Percentiles rank a stretch among this genome's conserved stretches.
Evolutionary conservation across 2,329 filamentous ascomycete genomes (phyloP).

Genomic region (Magnaporthiopsis rhizophila): DNA sequence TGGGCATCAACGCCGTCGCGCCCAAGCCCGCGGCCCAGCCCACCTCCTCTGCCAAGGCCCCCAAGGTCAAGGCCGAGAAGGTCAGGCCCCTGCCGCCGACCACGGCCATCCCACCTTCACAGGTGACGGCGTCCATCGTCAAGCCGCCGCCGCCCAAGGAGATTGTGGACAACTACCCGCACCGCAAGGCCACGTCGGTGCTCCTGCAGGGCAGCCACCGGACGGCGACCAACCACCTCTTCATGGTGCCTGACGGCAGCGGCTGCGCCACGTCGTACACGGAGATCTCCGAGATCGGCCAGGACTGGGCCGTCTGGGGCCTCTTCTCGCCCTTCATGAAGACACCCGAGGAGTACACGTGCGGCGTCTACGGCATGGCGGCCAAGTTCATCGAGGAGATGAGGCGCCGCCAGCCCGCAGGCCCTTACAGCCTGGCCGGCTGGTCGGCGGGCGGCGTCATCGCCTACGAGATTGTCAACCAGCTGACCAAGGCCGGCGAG

Average conservation of each 20-base stretch:
- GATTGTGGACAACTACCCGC: constrained; percentile 35
- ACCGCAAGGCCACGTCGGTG: constrained; percentile 40
- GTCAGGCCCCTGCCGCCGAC: constrained; percentile 22
- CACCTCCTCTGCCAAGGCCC: constrained; percentile 15
- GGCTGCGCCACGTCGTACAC: constrained; percentile 62
- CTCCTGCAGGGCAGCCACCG: constrained; percentile 43
- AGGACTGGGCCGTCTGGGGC: constrained; percentile 39
- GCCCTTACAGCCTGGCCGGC: constrained; percentile 61
- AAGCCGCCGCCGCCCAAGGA: constrained; percentile 31
- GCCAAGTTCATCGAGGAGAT: constrained; percentile 61
- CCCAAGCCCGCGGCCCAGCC: constrained; percentile 22
- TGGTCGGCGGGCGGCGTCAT: constrained; percentile 74
- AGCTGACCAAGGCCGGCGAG: constrained; percentile 50
- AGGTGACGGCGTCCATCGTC: constrained; percentile 35
- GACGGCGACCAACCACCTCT: constrained; percentile 39
- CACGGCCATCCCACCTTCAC: constrained; percentile 20
- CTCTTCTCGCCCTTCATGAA: constrained; percentile 68
- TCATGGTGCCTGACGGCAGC: constrained; percentile 47
- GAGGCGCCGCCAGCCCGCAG: constrained; percentile 59
- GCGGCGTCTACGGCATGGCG: constrained; percentile 58
- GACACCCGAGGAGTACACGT: constrained; percentile 55
- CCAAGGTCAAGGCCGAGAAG: constrained; percentile 12
- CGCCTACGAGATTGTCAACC: constrained; percentile 57
- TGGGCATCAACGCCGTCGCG: constrained; percentile 40
- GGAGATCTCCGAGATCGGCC: constrained; percentile 44